Base-by-base conservation (phyloP, 2,329 filamentous ascomycete species). In the Diaporthe sp. region DNA sequence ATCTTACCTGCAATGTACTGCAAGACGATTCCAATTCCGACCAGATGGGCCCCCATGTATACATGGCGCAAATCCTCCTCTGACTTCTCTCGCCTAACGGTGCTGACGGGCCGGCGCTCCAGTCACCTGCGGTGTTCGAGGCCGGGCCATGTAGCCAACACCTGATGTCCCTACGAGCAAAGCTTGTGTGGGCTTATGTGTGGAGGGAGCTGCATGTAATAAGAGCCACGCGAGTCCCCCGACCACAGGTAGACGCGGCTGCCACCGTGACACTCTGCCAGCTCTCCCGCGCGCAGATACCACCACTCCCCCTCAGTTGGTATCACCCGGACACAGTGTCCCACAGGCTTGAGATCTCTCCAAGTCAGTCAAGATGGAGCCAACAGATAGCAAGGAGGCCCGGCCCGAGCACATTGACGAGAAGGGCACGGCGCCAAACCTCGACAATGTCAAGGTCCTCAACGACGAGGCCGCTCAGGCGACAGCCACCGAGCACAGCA, bases 401-500 rank as follows among this genome's bases (percentile, higher is more conserved):
- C 46, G 51, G 51, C 53, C 71, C 15, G 67, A 77, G 44, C 76
- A 77, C 61, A 46, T 74, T 42, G 76, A 77, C 61, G 77, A 78
- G 58, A 76, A 84, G 77, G 81, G 78, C 73, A 78, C 79, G 17
- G 81, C 79, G 34, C 75, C 78, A 61, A 80, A 80, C 15, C 80
- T 83, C 75, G 78, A 79, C 53, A 79, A 83, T 49, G 70, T 79
- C 79, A 86, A 86, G 79, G 79, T 79, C 4, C 82, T 86, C 75
- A 83, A 82, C 75, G 81, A 82, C 3, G 83, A 82, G 37, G 85
- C 85, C 49, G 79, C 81, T 7, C 82, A 84, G 75, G 81, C 81
- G 28, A 85, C 83, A 13, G 80, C 80, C 37, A 79, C 82, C 55
- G 84, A 86, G 75, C 84, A 86, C 76, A 85, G 79, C 79, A 75